These are phyloP conservation scores for Ambrosiella cleistominuta DNA, from an alignment of 2,329 filamentous ascomycete genomes.

Conservation along the genomic window DNA sequence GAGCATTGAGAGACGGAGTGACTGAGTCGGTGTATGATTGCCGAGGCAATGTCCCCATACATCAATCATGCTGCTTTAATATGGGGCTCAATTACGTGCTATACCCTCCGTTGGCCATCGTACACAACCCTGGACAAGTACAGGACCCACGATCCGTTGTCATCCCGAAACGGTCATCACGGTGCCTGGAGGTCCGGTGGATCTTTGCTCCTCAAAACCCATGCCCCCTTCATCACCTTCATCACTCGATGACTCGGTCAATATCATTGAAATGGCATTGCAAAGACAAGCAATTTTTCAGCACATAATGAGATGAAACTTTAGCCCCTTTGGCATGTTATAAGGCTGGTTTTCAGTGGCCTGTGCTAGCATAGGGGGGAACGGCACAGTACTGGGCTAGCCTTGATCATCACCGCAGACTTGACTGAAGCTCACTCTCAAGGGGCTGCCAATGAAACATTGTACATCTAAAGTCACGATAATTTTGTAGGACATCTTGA, in stretches of 20 bases:
- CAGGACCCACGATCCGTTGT: neutral
- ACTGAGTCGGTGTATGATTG: too few relatives aligned
- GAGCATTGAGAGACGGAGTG: too few relatives aligned
- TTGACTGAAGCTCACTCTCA: neutral
- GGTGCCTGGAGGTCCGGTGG: neutral
- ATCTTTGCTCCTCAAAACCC: neutral
- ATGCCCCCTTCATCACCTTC: neutral
- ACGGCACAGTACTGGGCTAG: constrained; percentile 1
- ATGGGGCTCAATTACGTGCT: constrained; percentile 3
- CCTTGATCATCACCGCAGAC: constrained; percentile 3
- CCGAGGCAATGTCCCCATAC: too few relatives aligned
- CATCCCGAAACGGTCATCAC: neutral
- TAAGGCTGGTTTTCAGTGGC: constrained; percentile 1
- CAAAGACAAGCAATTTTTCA: neutral
- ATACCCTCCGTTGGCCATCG: neutral
- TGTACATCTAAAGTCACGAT: neutral
- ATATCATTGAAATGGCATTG: too few relatives aligned
- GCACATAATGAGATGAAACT: neutral
- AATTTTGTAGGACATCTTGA: neutral
- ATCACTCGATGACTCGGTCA: neutral
- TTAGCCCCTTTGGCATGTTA: neutral
- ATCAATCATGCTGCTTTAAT: neutral
- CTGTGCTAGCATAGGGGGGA: neutral
- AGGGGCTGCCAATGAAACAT: neutral
- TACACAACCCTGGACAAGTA: constrained; percentile 1